Conservation (phyloP, 1,284 basidiomycete genomes). For the Mixia osmundae region DNA sequence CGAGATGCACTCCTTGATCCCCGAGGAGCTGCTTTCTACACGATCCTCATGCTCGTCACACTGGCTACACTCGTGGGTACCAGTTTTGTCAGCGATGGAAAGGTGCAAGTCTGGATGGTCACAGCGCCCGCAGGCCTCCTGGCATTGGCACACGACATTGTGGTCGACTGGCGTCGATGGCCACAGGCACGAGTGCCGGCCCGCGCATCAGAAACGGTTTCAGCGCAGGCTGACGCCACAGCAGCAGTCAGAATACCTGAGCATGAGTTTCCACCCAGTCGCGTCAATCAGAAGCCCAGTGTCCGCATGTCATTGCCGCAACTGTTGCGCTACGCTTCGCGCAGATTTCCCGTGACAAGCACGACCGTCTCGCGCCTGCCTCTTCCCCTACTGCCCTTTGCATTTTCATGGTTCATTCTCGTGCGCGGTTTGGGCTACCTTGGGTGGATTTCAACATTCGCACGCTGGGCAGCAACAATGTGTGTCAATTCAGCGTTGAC, state of each 20-base stretch:
- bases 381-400: constrained; percentile 64
- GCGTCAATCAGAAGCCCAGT: constrained; percentile 3
- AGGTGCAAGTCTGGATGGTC: constrained; percentile 37
- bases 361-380: constrained; percentile 48
- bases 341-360: constrained; percentile 47
- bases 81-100: constrained; percentile 27
- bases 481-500: background rate
- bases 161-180: constrained; percentile 27
- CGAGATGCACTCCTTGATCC: constrained; percentile 29
- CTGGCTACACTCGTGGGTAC: constrained; percentile 35
- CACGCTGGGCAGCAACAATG: constrained; percentile 49
- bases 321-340: constrained; percentile 11
- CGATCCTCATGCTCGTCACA: constrained; percentile 29
- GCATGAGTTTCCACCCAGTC: constrained; percentile 4
- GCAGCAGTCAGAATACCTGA: too few relatives aligned
- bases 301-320: constrained; percentile 8
- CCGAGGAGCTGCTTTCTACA: constrained; percentile 29
- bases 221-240: too few relatives aligned
- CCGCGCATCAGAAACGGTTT: constrained; percentile 7
- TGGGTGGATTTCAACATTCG: constrained; percentile 82
- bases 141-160: constrained; percentile 45
- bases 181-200: background rate
- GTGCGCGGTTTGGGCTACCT: constrained; percentile 59
- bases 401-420: constrained; percentile 85
- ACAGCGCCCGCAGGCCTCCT: constrained; percentile 61